phyloP scores from a whole-genome alignment of 495 filamentous ascomycete genomes.

The Podospora bellae-mahoneyi region DNA sequence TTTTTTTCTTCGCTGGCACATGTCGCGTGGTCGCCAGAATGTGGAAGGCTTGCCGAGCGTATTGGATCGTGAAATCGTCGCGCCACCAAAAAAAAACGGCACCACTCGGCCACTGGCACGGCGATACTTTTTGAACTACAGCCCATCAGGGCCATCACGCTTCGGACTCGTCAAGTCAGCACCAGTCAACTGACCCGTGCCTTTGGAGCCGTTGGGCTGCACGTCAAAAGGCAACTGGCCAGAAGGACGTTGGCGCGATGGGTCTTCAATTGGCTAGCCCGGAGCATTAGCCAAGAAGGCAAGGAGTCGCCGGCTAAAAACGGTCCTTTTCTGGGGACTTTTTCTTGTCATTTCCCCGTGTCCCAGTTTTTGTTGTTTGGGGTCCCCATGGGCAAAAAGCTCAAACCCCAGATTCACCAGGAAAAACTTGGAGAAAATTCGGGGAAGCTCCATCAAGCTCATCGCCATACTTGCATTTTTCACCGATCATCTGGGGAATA shows the following conservation, averaged over 20 bases:
- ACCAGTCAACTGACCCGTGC: conserved; percentile 10
- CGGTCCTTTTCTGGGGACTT: conserved; percentile 32
- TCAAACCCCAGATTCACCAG: not conserved
- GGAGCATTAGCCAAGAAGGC: conserved; percentile 8
- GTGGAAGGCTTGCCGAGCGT: not conserved
- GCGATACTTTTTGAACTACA: conserved; percentile 9
- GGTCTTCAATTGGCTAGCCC: not conserved
- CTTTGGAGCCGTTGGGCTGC: conserved; percentile 7
- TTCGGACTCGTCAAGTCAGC: not conserved
- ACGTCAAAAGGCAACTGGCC: not conserved
- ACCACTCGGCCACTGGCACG: conserved; percentile 15
- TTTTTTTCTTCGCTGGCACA: not conserved
- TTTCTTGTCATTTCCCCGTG: not conserved
- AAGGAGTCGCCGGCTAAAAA: conserved; percentile 28
- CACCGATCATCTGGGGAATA: not conserved
- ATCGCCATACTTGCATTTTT: not conserved
- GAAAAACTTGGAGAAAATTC: not conserved
- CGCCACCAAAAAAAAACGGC: conserved; percentile 6
- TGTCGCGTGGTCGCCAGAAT: not conserved
- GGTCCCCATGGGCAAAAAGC: not conserved
- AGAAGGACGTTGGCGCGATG: not conserved
- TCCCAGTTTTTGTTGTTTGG: not conserved
- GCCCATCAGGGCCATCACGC: not conserved
- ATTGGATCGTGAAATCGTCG: not conserved
- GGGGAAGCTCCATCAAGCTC: not conserved